A percentile compares a stretch with the other conserved stretches of the same genome.
phyloP scores from a whole-genome alignment of 2,329 filamentous ascomycete genomes.

The Fusarium siculi region DNA sequence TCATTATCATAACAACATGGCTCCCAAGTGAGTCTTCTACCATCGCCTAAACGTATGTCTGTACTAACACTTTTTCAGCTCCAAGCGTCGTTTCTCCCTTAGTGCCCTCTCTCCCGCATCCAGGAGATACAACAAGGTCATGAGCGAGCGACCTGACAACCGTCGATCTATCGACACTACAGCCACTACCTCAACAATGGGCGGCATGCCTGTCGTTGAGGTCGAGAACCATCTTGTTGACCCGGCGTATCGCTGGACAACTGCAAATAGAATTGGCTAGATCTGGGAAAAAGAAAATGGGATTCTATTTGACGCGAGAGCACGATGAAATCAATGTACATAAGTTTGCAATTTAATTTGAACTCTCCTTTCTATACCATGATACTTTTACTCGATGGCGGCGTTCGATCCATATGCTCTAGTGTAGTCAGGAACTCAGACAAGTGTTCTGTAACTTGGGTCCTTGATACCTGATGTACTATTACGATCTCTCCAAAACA shows the following conservation, averaged over 20 bases:
- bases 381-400: neutral
- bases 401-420: too few relatives aligned
- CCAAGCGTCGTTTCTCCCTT: slow-evolving; percentile 20
- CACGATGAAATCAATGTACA: neutral
- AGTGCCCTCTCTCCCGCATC: slow-evolving; percentile 10
- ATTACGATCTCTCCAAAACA: neutral
- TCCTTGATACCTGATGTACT: too few relatives aligned
- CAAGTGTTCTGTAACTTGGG: too few relatives aligned
- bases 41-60: rapidly evolving
- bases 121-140: slow-evolving; percentile 16
- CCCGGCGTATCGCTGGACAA: slow-evolving; percentile 27
- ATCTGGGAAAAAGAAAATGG: rapidly evolving
- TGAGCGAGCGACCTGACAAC: neutral
- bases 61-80: neutral
- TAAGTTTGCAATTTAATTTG: neutral
- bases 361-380: neutral
- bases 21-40: neutral
- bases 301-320: too few relatives aligned
- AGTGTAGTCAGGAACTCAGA: too few relatives aligned
- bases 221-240: slow-evolving; percentile 15
- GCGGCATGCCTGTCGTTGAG: neutral
- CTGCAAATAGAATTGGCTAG: slow-evolving; percentile 10
- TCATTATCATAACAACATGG: neutral
- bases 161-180: slow-evolving; percentile 19
- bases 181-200: slow-evolving; percentile 1